A percentile compares a stretch with the other conserved stretches of the same genome.
These are phyloP conservation scores for Macrophomina pseudophaseolina DNA, from an alignment of 2,329 filamentous ascomycete species.

Conservation along the genomic window DNA sequence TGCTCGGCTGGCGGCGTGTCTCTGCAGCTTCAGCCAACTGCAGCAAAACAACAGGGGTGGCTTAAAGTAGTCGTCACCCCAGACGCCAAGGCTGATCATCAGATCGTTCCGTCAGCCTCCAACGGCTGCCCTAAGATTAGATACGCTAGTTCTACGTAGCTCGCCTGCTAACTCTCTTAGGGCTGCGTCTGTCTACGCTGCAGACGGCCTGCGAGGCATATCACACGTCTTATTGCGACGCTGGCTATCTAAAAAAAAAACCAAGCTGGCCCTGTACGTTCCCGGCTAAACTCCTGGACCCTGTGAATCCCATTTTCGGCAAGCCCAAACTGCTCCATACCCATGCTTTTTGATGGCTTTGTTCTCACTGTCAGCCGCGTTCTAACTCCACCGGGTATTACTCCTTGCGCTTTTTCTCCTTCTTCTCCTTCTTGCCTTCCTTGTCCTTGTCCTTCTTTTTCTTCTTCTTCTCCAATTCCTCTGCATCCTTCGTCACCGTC, in stretches of 20 bases:
- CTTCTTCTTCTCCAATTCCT: conserved; percentile 27
- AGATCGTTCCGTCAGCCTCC: conserved; percentile 17
- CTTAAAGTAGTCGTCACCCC: conserved; percentile 18
- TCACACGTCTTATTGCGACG: not conserved
- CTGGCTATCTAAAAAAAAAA: not conserved
- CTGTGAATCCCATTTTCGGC: conserved; percentile 8
- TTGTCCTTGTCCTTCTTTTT: conserved; percentile 39
- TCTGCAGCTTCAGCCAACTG: conserved; percentile 15
- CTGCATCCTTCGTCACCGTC: conserved; percentile 20
- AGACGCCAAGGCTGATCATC: conserved; percentile 26
- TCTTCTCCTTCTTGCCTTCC: conserved; percentile 38
- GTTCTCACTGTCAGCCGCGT: not conserved
- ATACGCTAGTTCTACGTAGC: not conserved
- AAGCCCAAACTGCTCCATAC: conserved; percentile 2
- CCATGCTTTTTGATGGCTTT: conserved; percentile 6
- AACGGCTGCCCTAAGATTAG: conserved; percentile 5
- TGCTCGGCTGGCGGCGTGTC: conserved; percentile 16
- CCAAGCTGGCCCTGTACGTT: not conserved
- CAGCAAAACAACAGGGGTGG: conserved; percentile 26
- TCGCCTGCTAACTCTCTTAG: not conserved
- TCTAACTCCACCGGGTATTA: conserved; percentile 39
- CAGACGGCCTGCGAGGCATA: not conserved
- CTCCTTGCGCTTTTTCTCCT: conserved; percentile 37
- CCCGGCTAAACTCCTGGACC: conserved; percentile 18
- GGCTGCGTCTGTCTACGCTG: not conserved